Base-by-base conservation (phyloP, 1,284 basidiomycete genomes). In the Neonothopanus nambi region DNA sequence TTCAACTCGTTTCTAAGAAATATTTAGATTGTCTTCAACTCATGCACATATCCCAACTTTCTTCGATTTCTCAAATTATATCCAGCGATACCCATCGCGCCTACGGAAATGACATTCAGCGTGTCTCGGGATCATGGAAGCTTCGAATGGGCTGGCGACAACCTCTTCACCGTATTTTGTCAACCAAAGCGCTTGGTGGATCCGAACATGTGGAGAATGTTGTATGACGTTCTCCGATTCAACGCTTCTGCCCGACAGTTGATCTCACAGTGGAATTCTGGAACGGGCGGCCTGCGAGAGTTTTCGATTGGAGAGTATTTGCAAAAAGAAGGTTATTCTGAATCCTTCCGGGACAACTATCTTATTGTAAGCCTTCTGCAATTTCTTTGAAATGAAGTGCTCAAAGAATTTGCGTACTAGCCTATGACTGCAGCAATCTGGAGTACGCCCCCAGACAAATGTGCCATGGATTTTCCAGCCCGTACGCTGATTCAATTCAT, bases 351-450 rank as follows among this genome's bases (percentile, higher is more conserved):
- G 13, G 84, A 91, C 57, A 85, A 93, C 65, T 93, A 93, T 66
- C 76, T 94, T 6, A 81, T 93, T 58, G 91, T 91, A 61, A 64
- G 85, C 69, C 15, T 28, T 42, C 26, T n/a, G 24, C 4, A 2
- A 12, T 20, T 37, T 12, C 15, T 43, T 8, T 41, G 20, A 18
- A 53, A 9, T 54, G 38, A 21, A 30, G 11, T 36, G 39, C 57
- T 44, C 45, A 23, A 18, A 3, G 7, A 21, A 43, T 35, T n/a
- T 89, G n/a, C n/a, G n/a, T n/a, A n/a, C n/a, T 56, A 91, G 89
- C 88, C 88, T 0, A 89, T 91, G 86, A 89, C 86, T 17, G 87
- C 87, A 1, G 85, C 85, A 3, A 87, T 93, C 48, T 93, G 90
- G 90, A 88, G 84, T 41, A 91, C 87, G 0, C 85, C 89, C 0